Percentiles rank a stretch among this genome's conserved stretches.
Evolutionary conservation across 2,329 filamentous ascomycete species (phyloP).

Genomic region (Allantophomopsis lycopodina): DNA sequence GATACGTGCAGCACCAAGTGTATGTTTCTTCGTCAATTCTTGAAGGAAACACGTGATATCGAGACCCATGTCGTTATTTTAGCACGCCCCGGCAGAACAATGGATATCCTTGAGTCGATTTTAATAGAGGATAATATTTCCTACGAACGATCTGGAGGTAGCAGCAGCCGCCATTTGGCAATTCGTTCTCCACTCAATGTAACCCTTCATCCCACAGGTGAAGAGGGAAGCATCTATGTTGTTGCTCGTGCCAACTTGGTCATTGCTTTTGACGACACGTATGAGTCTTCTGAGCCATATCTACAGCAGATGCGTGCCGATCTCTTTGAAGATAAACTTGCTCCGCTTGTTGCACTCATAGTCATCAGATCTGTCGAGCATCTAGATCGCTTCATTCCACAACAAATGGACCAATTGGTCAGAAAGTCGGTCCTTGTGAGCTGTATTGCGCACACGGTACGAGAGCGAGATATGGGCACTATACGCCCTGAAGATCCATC

Average conservation of each 20-base stretch:
- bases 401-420: constrained; percentile 5
- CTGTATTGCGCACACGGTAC: constrained; percentile 9
- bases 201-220: constrained; percentile 11
- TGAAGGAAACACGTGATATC: constrained; percentile 27
- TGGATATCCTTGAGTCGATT: constrained; percentile 37
- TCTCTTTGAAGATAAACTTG: constrained; percentile 3
- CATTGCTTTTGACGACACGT: constrained; percentile 5
- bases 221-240: constrained; percentile 3
- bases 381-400: constrained; percentile 13
- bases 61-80: constrained; percentile 38
- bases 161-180: constrained; percentile 12
- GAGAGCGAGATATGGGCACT: constrained; percentile 9
- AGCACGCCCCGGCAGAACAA: constrained; percentile 31
- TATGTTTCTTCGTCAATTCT: constrained; percentile 41
- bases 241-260: constrained; percentile 5
- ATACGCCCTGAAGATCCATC: constrained; percentile 4
- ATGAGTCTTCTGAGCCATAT: constrained; percentile 1
- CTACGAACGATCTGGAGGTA: constrained; percentile 14
- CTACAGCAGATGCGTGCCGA: constrained; percentile 1
- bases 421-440: constrained; percentile 11
- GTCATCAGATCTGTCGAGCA: constrained; percentile 16
- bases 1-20: constrained; percentile 45
- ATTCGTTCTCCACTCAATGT: constrained; percentile 9
- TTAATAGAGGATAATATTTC: constrained; percentile 25
- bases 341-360: constrained; percentile 12